Evolutionary conservation across 768 basidiomycete species (phyloP).

Genomic region (Pholiota microspora): DNA sequence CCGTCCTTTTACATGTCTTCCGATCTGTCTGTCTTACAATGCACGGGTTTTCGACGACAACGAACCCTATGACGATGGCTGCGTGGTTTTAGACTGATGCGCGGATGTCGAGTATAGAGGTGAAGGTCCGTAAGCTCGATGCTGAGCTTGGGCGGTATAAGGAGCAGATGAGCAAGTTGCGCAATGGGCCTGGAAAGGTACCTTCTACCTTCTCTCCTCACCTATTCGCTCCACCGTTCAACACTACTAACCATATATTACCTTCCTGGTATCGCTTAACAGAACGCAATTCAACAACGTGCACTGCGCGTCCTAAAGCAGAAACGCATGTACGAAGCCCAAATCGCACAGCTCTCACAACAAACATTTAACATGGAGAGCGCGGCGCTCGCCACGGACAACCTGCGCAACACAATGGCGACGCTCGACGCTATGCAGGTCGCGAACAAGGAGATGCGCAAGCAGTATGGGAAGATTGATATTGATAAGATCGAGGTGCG

Average conservation of each 20-base stretch:
- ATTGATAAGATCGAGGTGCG: conserved; percentile 97
- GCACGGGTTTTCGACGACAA: too few relatives aligned
- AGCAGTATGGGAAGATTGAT: conserved; percentile 96
- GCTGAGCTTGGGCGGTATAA: conserved; percentile 90
- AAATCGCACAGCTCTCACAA: conserved; percentile 87
- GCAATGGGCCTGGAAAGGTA: conserved; percentile 95
- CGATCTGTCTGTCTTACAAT: too few relatives aligned
- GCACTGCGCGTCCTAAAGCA: conserved; percentile 92
- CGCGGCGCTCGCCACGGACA: conserved; percentile 93
- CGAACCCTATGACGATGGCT: background rate
- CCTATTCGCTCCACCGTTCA: background rate
- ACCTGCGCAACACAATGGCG: conserved; percentile 97
- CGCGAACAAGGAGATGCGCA: conserved; percentile 95
- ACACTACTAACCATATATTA: background rate
- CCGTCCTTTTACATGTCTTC: too few relatives aligned
- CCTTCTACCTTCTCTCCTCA: conserved; percentile 9
- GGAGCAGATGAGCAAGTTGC: conserved; percentile 93
- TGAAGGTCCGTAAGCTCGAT: conserved; percentile 96
- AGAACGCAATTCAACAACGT: conserved; percentile 94
- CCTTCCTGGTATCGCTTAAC: conserved; percentile 6
- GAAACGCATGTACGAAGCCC: conserved; percentile 93
- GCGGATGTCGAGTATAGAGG: conserved; percentile 85
- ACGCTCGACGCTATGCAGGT: conserved; percentile 95
- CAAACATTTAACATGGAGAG: conserved; percentile 99
- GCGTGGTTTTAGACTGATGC: conserved; percentile 69